Evolutionary conservation across 228 moss, liverwort and hornwort genomes (phyloP).

Genomic region (Sphagnum fallax): DNA sequence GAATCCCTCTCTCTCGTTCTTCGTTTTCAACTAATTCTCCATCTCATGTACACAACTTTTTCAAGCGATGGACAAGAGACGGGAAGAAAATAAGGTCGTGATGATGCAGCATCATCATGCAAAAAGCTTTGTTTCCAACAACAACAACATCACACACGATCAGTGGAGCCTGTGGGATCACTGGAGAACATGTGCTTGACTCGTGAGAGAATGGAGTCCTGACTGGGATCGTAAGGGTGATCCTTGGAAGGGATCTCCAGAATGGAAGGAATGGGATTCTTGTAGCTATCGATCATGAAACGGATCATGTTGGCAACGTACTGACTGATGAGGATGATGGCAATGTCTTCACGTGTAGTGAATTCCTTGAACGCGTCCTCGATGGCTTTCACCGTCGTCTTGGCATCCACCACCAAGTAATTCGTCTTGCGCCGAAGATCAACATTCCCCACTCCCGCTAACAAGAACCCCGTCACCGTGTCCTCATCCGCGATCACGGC

Average conservation of each 20-base stretch:
- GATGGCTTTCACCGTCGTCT: constrained; percentile 87
- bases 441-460: constrained; percentile 97
- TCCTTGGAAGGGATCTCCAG: constrained; percentile 99
- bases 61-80: too few species aligned
- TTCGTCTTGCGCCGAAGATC: constrained; percentile 96
- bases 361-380: constrained; percentile 97
- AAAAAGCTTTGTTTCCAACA: neutral
- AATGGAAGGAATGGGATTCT: constrained; percentile 83
- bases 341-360: constrained; percentile 78
- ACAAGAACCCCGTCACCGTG: constrained; percentile 92
- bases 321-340: constrained; percentile 97
- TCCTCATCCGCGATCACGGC: constrained; percentile 93
- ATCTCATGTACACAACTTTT: too few species aligned
- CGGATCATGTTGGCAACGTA: constrained; percentile 95
- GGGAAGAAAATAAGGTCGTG: too few species aligned
- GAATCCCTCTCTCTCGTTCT: too few species aligned
- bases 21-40: too few species aligned
- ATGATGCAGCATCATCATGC: too few species aligned
- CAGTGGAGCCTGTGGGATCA: constrained; percentile 45
- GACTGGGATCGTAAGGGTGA: constrained; percentile 89
- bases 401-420: constrained; percentile 91
- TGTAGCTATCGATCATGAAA: constrained; percentile 72
- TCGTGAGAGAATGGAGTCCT: constrained; percentile 91
- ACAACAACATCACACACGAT: constrained; percentile 22
- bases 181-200: constrained; percentile 96